A percentile compares a stretch with the other conserved stretches of the same genome.
Conservation (phyloP, 1,284 basidiomycete genomes). For the Boletellus deceptivus region DNA sequence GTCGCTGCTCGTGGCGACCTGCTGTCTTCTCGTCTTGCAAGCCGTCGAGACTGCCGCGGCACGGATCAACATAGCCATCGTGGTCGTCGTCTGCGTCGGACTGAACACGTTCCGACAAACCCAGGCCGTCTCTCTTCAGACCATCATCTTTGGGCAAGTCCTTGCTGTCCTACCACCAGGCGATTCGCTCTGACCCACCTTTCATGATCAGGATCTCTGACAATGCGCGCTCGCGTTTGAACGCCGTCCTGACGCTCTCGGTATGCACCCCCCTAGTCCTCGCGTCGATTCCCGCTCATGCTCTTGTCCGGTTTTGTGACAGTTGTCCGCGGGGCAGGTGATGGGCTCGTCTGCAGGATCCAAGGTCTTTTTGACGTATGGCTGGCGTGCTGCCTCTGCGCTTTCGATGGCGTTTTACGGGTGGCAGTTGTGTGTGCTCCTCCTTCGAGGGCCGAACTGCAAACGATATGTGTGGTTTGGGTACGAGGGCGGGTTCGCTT, state of each 20-base stretch:
- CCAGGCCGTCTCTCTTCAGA: conserved; percentile 38
- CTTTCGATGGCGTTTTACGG: conserved; percentile 47
- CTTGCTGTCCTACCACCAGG: background rate
- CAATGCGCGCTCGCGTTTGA: conserved; percentile 57
- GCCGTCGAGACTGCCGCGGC: conserved; percentile 56
- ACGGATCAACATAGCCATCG: conserved; percentile 54
- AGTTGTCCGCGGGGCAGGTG: conserved; percentile 46
- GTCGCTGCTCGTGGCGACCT: conserved; percentile 50
- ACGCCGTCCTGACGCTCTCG: conserved; percentile 59
- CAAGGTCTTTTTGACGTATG: conserved; percentile 45
- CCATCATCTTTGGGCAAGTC: conserved; percentile 39
- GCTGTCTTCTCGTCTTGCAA: conserved; percentile 43
- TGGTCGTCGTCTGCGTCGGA: conserved; percentile 43
- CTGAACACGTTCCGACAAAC: conserved; percentile 46
- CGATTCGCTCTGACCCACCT: background rate
- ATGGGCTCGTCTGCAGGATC: conserved; percentile 53
- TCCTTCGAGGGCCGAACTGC: conserved; percentile 43
- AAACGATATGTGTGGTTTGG: conserved; percentile 30
- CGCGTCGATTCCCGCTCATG: background rate
- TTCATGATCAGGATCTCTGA: conserved; percentile 48
- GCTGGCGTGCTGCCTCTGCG: conserved; percentile 50
- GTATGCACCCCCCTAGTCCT: conserved; percentile 30
- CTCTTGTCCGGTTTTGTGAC: background rate
- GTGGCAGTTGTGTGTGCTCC: conserved; percentile 38
- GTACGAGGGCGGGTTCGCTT: conserved; percentile 21